phyloP scores from a whole-genome alignment of 1,284 basidiomycete species.

The Malassezia globosa region DNA sequence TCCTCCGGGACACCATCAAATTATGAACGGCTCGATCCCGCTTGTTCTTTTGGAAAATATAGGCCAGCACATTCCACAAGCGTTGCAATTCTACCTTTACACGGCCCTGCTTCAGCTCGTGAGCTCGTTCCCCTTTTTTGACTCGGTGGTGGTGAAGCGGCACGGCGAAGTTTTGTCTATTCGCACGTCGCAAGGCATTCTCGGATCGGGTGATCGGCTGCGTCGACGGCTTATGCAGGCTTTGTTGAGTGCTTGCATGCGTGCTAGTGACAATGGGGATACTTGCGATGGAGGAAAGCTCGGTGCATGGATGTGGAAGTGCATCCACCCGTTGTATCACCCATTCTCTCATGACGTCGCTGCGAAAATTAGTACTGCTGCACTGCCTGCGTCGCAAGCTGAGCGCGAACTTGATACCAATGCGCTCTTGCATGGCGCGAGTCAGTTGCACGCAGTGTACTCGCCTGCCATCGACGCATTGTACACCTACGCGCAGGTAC shows the following conservation, averaged over 20 bases:
- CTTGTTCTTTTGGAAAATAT: constrained; percentile 27
- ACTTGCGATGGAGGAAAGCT: constrained; percentile 18
- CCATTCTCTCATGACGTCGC: constrained; percentile 3
- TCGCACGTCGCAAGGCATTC: not conserved
- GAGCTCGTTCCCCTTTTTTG: constrained; percentile 30
- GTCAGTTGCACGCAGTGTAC: constrained; percentile 4
- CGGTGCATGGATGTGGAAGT: constrained; percentile 1
- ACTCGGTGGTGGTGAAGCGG: constrained; percentile 12
- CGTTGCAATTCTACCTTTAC: constrained; percentile 27
- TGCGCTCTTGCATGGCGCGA: constrained; percentile 19
- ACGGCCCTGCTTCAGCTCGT: constrained; percentile 26
- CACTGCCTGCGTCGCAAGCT: constrained; percentile 15
- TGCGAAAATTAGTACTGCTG: not conserved
- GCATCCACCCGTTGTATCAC: constrained; percentile 9
- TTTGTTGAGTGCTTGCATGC: constrained; percentile 22
- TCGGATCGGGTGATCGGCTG: constrained; percentile 22
- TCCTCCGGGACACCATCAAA: constrained; percentile 27
- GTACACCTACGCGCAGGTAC: constrained; percentile 5
- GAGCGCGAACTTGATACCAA: constrained; percentile 20
- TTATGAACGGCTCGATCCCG: constrained; percentile 31
- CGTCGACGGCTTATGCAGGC: constrained; percentile 22
- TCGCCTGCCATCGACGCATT: constrained; percentile 6
- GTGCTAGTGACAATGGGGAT: constrained; percentile 17
- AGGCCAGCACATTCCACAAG: constrained; percentile 22
- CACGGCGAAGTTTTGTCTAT: constrained; percentile 4